Base-by-base conservation (phyloP, 345 rosid genomes). In the Balakata baccata region DNA sequence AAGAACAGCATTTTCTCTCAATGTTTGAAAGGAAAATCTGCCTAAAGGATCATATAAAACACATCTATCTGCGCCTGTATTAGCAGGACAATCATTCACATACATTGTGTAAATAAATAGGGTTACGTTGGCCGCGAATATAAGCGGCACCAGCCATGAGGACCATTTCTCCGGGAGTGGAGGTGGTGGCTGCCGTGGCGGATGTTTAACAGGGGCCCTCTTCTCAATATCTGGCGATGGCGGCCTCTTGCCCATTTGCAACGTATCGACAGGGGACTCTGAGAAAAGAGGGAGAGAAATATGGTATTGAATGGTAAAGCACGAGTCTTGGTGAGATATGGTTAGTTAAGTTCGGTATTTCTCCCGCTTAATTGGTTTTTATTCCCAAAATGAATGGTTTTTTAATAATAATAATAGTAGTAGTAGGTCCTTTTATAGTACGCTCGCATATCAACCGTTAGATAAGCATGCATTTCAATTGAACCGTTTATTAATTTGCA, bases 111-210 rank as follows among this genome's bases (percentile, higher is more conserved):
- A 73, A 11, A 76, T 74, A 75, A 93, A 91, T 64, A 83, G 50
- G 23, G 75, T 75, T 34, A 81, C 38, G 51, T 92, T 78, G 50
- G 77, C 87, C 29, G 81, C 47, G 29, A 87, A 84, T 50, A 88
- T 86, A 65, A 87, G 72, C 4, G 96, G 93, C 73, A 86, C 78
- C 43, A 93, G 85, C 98, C 98, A 91, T 5, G 92, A 67, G 51
- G 60, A 52, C 93, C 93, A 91, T 73, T 83, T 89, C 71, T 82
- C 39, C 0, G 88, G 17, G 0, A 86, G 88, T 1, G 88, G 88
- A 23, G 73, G 74, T 52, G 70, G 83, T 12, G 86, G 87, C 0
- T 82, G 78, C 0, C 53, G 52, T 0, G 78, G 74, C 7, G 79
- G 64, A 4, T 2, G 72, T 9, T 64, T 51, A 69, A 14, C 49